Evolutionary conservation across 257 asterid genomes (phyloP).

Genomic region (Capsicum pubescens): DNA sequence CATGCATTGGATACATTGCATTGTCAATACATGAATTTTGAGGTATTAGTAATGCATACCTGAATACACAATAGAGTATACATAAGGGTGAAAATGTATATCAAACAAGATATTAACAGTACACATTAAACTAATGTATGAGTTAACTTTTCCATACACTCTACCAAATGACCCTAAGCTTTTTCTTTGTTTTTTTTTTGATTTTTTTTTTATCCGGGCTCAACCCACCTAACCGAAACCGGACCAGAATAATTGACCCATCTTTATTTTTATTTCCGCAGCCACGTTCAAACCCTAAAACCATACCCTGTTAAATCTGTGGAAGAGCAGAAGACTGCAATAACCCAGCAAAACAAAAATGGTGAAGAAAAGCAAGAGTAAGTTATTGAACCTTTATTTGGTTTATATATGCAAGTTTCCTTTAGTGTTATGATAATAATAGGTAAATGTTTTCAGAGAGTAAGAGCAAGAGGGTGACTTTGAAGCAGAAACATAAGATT

Average conservation of each 20-base stretch:
- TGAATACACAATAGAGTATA: no score
- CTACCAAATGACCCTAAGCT: no score
- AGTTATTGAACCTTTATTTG: not conserved
- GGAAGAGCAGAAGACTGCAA: not conserved
- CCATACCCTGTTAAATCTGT: not conserved
- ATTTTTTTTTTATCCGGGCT: not conserved
- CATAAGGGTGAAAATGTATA: no score
- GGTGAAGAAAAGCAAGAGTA: constrained; percentile 92
- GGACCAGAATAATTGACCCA: not conserved
- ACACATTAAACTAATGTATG: no score
- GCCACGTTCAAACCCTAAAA: constrained; percentile 18
- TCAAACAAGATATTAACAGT: no score
- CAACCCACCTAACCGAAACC: not conserved
- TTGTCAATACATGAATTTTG: no score
- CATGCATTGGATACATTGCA: no score
- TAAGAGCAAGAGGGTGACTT: constrained; percentile 87
- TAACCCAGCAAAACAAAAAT: constrained; percentile 37
- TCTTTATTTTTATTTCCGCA: not conserved
- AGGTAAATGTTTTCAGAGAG: constrained; percentile 52
- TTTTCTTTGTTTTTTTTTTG: not conserved
- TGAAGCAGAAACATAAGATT: constrained; percentile 85
- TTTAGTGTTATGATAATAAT: not conserved
- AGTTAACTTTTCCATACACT: no score
- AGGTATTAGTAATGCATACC: no score
- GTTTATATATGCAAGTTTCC: not conserved